Evolutionary conservation across 2,329 filamentous ascomycete species (phyloP), one percentile per base, ranked within the genome.

Genomic region (Alternaria burnsii): DNA sequence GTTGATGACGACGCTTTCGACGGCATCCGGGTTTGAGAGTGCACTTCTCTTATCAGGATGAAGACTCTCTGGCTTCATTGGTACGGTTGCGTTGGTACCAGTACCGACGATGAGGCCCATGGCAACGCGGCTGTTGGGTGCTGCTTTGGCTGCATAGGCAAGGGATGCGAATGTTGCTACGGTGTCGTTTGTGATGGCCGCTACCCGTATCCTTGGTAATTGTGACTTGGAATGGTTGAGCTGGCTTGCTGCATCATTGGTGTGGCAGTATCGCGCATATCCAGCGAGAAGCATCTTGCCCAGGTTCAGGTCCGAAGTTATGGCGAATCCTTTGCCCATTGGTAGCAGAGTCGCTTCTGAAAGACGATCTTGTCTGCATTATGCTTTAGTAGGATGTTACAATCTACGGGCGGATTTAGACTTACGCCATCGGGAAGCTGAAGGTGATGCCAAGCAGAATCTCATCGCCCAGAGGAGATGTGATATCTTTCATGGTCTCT

Each of bases 51-150:
- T 94, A 57, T 83, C 85, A 9, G 85, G 81, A 62, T 90, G 87
- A 18, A 95, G 81, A 58, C 83, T 85, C 47, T 79, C 84, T 51
- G 90, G 79, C 67, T 84, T 86, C 75, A 95, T 85, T 0, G 91
- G 88, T 41, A 94, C 88, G 1, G 92, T 94, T 2, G 92, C 91
- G 71, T 94, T 94, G 72, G 89, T 90, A 4, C 92, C 92, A 0
- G 91, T 94, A 11, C 91, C 92, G 36, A 93, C 89, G 63, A 95
- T 94, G 20, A 94, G 83, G 5, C 90, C 91, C 90, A 94, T 94
- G 28, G 85, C 86, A 3, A 91, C 89, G 62, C 89, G 87, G 62
- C 87, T 89, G 59, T 86, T 85, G 0, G 82, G 79, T 14, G 84
- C 79, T 18, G 86, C 86, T 66, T 88, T 87, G 54, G 89, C 88